Evolutionary conservation across 495 filamentous ascomycete genomes (phyloP).

Genomic region (Elasticomyces elasticus): DNA sequence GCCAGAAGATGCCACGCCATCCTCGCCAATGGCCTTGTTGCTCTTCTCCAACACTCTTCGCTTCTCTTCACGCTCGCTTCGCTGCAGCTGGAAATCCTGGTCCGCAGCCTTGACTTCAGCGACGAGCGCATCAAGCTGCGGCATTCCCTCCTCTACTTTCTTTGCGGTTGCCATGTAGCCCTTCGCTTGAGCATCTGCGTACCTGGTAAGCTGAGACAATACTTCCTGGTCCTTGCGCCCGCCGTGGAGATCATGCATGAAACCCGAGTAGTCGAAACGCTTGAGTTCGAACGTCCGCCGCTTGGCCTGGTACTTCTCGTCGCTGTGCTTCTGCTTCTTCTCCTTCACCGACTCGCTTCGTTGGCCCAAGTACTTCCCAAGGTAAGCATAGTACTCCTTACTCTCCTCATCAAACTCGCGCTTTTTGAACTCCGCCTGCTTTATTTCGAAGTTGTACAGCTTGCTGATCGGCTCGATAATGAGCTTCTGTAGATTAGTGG

Average conservation of each 20-base stretch:
- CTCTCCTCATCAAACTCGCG: conserved; percentile 98
- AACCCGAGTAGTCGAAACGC: conserved; percentile 96
- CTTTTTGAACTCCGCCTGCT: conserved; percentile 93
- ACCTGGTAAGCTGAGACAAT: conserved; percentile 88
- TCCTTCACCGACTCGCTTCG: conserved; percentile 92
- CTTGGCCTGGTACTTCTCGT: conserved; percentile 92
- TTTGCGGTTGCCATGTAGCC: conserved; percentile 72
- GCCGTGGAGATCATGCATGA: conserved; percentile 97
- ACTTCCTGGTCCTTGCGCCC: conserved; percentile 97
- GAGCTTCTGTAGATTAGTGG: conserved; percentile 72
- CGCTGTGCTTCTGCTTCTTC: conserved; percentile 89
- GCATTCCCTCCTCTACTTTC: conserved; percentile 77
- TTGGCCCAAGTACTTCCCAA: conserved; percentile 88
- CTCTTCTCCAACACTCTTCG: conserved; percentile 80
- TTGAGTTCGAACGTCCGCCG: conserved; percentile 90
- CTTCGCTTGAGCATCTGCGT: conserved; percentile 80
- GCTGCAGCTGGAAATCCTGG: conserved; percentile 88
- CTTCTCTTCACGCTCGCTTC: conserved; percentile 90
- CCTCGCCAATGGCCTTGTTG: conserved; percentile 43
- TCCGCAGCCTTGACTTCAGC: conserved; percentile 82
- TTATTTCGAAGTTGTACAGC: conserved; percentile 91
- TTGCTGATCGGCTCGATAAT: conserved; percentile 90
- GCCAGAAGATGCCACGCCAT: conserved; percentile 11
- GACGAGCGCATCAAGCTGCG: conserved; percentile 85
- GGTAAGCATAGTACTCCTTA: conserved; percentile 92